Conservation (phyloP, 805 yeast species). For the Starmerella scarabaei region DNA sequence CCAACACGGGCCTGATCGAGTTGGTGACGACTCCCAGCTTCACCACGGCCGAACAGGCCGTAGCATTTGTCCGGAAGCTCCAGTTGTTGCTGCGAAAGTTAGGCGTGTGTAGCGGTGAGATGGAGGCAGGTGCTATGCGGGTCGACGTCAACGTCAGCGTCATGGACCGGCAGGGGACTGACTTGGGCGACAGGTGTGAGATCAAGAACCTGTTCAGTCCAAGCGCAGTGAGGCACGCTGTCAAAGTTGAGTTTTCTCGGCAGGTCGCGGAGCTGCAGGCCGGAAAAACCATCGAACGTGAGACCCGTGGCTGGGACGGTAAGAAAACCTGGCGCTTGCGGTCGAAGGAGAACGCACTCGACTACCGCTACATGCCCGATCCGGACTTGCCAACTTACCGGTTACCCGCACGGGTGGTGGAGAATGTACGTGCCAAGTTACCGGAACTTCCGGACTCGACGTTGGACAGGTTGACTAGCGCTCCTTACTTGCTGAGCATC, state of each 20-base stretch:
- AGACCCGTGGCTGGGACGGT: slow-evolving; percentile 93
- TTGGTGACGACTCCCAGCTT: slow-evolving; percentile 87
- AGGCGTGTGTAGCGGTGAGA: slow-evolving; percentile 72
- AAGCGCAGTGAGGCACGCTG: slow-evolving; percentile 64
- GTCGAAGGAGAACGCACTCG: slow-evolving; percentile 67
- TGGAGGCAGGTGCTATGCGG: slow-evolving; percentile 90
- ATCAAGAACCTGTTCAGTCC: slow-evolving; percentile 80
- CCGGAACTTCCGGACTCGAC: slow-evolving; percentile 55
- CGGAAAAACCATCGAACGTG: slow-evolving; percentile 33
- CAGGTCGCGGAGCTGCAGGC: slow-evolving; percentile 42
- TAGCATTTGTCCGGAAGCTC: slow-evolving; percentile 66
- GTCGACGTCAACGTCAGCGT: slow-evolving; percentile 91
- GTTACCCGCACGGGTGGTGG: slow-evolving; percentile 34
- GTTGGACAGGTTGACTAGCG: slow-evolving; percentile 33
- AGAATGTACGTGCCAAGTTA: slow-evolving; percentile 29
- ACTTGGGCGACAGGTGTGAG: slow-evolving; percentile 57
- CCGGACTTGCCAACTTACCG: slow-evolving; percentile 61
- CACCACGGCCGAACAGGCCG: slow-evolving; percentile 49
- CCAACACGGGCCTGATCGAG: slow-evolving; percentile 79
- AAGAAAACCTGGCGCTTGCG: slow-evolving; percentile 51
- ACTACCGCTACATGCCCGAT: slow-evolving; percentile 90
- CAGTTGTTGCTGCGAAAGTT: slow-evolving; percentile 57
- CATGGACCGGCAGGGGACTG: slow-evolving; percentile 10
- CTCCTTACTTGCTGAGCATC: slow-evolving; percentile 45
- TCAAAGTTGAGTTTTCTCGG: slow-evolving; percentile 55